Percentiles rank a stretch among this genome's conserved stretches.
phyloP scores from a whole-genome alignment of 2,329 filamentous ascomycete genomes.

The Fusarium brachygibbosum region DNA sequence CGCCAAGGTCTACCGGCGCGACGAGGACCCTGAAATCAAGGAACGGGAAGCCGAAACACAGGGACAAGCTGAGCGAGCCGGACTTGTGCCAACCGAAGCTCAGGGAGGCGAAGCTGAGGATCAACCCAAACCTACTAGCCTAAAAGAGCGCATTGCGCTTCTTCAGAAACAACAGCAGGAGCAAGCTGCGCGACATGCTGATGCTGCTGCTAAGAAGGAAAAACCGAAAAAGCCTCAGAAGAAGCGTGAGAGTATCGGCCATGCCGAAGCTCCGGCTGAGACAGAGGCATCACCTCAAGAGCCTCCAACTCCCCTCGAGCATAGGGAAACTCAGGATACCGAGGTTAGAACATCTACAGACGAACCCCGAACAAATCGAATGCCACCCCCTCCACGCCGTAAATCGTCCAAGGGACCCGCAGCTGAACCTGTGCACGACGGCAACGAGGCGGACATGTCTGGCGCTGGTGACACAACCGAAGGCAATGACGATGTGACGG shows the following conservation, averaged over 20 bases:
- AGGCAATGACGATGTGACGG: slow-evolving; percentile 71
- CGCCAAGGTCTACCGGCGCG: slow-evolving; percentile 83
- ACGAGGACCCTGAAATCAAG: slow-evolving; percentile 83
- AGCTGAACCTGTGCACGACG: slow-evolving; percentile 64
- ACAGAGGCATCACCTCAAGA: slow-evolving; percentile 50
- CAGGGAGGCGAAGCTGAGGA: slow-evolving; percentile 75
- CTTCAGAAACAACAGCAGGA: slow-evolving; percentile 95
- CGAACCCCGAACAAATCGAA: slow-evolving; percentile 51
- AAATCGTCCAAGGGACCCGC: slow-evolving; percentile 64
- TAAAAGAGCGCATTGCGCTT: slow-evolving; percentile 95
- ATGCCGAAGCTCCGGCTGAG: slow-evolving; percentile 50
- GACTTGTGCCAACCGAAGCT: slow-evolving; percentile 63
- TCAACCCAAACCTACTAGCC: slow-evolving; percentile 88
- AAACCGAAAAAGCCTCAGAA: slow-evolving; percentile 85
- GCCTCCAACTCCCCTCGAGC: slow-evolving; percentile 56
- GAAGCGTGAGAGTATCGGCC: slow-evolving; percentile 66
- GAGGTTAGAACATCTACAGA: slow-evolving; percentile 66
- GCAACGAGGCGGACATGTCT: slow-evolving; percentile 75
- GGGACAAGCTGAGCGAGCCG: slow-evolving; percentile 77
- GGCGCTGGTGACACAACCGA: slow-evolving; percentile 75
- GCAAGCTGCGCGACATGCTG: slow-evolving; percentile 84
- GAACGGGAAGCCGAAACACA: slow-evolving; percentile 75
- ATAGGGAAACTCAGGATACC: slow-evolving; percentile 63
- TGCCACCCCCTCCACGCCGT: slow-evolving; percentile 62
- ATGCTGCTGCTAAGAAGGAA: slow-evolving; percentile 83